Percentiles rank a stretch among this genome's conserved stretches.
Conservation (phyloP, 257 asterid species). For the Capsicum rhomboideum region DNA sequence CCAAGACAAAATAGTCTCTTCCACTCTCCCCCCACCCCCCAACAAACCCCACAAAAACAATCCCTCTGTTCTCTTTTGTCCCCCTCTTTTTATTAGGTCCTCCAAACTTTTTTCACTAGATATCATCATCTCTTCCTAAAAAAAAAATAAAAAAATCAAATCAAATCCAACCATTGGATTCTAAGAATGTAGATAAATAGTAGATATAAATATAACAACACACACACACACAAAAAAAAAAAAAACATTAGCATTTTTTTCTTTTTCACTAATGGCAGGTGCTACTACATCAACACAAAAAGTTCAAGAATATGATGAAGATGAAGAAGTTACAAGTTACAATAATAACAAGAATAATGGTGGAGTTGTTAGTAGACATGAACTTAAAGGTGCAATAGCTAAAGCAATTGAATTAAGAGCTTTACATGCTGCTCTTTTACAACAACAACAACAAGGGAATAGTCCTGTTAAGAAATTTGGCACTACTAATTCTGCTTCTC, state of each 20-base stretch:
- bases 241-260: not conserved
- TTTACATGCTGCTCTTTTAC: conserved; percentile 79
- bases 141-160: not conserved
- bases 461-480: conserved; percentile 35
- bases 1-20: conserved; percentile 23
- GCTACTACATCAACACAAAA: conserved; percentile 3
- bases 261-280: conserved; percentile 27
- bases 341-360: conserved; percentile 9
- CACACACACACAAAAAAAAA: not conserved
- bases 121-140: not conserved
- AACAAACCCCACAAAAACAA: not conserved
- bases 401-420: conserved; percentile 90
- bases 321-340: conserved; percentile 1
- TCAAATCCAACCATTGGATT: conserved; percentile 40
- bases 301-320: conserved; percentile 14
- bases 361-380: conserved; percentile 29
- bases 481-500: conserved; percentile 41
- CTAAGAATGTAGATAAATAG: not conserved
- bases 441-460: conserved; percentile 12
- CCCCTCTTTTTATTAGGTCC: not conserved
- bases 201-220: too few species aligned
- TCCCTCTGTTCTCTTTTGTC: not conserved
- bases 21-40: not conserved
- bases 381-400: conserved; percentile 66
- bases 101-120: not conserved